A percentile compares a stretch with the other conserved stretches of the same genome.
phyloP scores from a whole-genome alignment of 192 early-diverging fungal genomes.

The Backusella tuberculispora region DNA sequence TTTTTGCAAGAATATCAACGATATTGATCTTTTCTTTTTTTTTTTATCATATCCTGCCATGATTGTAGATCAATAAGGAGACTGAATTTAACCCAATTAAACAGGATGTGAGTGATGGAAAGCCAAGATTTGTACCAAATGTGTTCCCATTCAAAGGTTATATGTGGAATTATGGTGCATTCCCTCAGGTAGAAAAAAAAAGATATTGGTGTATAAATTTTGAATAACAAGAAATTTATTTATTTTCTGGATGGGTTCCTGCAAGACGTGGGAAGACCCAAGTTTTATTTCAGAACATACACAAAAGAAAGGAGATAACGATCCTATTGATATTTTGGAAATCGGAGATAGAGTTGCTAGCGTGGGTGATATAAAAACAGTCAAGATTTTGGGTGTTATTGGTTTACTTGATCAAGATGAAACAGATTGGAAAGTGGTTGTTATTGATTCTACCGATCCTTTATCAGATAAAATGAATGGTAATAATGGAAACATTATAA shows the following conservation, averaged over 20 bases:
- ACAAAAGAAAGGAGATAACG: constrained; percentile 94
- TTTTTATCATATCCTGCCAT: constrained; percentile 3
- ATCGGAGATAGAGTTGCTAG: constrained; percentile 95
- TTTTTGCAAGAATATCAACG: neutral
- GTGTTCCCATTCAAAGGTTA: constrained; percentile 99
- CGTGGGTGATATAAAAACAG: constrained; percentile 96
- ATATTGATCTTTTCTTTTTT: neutral
- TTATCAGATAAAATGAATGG: constrained; percentile 92
- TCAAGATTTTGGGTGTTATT: constrained; percentile 98
- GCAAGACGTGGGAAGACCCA: constrained; percentile 98
- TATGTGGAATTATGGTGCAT: constrained; percentile 99
- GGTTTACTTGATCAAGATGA: constrained; percentile 98
- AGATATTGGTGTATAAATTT: neutral
- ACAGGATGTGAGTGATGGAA: constrained; percentile 98
- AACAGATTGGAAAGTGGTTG: constrained; percentile 99
- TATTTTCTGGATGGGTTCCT: neutral
- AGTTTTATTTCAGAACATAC: constrained; percentile 85
- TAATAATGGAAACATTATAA: constrained; percentile 25
- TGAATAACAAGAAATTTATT: too few relatives aligned
- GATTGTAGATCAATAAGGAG: constrained; percentile 87
- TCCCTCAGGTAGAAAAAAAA: constrained; percentile 74
- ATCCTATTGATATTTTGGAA: constrained; percentile 97
- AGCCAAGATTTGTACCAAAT: constrained; percentile 97
- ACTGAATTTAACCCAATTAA: constrained; percentile 96
- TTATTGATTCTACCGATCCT: constrained; percentile 96